These are phyloP conservation scores for Capsicum baccatum DNA, from an alignment of 257 asterid genomes.

Conservation along the genomic window DNA sequence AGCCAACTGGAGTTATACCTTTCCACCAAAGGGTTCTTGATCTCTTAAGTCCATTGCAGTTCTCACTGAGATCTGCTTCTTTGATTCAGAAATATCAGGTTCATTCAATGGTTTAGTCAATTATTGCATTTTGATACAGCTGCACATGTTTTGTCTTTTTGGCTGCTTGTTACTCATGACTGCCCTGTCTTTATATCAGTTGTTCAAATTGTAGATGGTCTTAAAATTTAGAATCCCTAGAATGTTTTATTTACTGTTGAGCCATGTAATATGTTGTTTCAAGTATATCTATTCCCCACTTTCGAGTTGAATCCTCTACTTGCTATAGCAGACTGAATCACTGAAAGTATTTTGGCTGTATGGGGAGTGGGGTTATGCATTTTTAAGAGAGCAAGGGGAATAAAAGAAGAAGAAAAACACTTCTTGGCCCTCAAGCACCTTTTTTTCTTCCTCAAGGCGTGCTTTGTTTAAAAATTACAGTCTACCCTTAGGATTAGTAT, in stretches of 20 bases:
- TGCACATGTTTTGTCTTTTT: neutral
- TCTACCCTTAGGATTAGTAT: neutral
- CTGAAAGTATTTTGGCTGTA: neutral
- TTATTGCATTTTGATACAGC: neutral
- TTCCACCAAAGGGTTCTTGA: neutral
- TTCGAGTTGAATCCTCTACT: neutral
- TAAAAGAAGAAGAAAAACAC: neutral
- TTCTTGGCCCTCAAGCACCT: conserved; percentile 14
- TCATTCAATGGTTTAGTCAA: neutral
- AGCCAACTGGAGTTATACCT: neutral
- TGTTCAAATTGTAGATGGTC: neutral
- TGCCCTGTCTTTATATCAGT: neutral
- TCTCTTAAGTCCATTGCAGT: neutral
- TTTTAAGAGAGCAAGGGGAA: neutral
- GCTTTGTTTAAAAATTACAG: neutral
- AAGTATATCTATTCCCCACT: neutral
- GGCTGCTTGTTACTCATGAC: neutral
- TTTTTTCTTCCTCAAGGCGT: neutral
- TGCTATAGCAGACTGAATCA: neutral
- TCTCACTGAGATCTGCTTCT: conserved; percentile 18
- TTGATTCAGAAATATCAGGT: neutral
- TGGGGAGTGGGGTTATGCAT: neutral
- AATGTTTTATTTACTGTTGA: neutral
- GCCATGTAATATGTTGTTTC: neutral
- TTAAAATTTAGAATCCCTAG: neutral